Conservation (phyloP, 192 early-diverging fungal genomes). For the Lobosporangium transversale region DNA sequence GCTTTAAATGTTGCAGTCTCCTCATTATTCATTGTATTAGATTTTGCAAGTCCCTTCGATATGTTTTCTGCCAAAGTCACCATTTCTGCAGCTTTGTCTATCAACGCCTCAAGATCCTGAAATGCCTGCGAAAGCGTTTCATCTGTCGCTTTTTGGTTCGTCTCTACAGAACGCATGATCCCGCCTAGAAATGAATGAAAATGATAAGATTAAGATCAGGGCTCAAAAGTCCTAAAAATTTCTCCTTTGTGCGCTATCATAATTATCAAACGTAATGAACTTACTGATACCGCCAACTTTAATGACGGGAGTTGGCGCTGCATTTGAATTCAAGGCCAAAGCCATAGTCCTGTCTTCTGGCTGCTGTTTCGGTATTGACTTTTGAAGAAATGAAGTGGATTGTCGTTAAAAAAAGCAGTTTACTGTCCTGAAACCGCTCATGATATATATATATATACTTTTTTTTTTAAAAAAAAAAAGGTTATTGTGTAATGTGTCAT, state of each 20-base stretch:
- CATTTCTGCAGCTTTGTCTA: conserved; percentile 91
- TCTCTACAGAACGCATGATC: conserved; percentile 72
- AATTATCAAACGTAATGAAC: no score
- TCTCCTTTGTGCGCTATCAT: no score
- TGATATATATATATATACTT: no score
- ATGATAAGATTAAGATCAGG: background rate
- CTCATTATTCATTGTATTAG: conserved; percentile 63
- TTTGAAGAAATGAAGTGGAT: no score
- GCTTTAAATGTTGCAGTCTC: conserved; percentile 67
- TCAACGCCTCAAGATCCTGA: conserved; percentile 87
- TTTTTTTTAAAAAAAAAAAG: no score
- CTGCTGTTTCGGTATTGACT: background rate
- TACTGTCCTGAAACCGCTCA: no score
- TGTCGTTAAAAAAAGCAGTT: no score
- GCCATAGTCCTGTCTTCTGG: no score
- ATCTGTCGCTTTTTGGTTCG: conserved; percentile 71
- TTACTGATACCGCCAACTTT: conserved; percentile 60
- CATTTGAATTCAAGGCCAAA: conserved; percentile 12
- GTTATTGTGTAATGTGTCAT: no score
- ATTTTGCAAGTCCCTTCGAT: conserved; percentile 26
- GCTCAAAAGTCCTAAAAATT: background rate
- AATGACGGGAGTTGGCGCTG: conserved; percentile 12
- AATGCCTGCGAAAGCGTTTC: conserved; percentile 84
- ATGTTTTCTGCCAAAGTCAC: conserved; percentile 55
- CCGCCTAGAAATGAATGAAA: conserved; percentile 55